Evolutionary conservation across 2,329 filamentous ascomycete species (phyloP), one percentile per base, ranked within the genome.

Genomic region (Xylaria digitata): DNA sequence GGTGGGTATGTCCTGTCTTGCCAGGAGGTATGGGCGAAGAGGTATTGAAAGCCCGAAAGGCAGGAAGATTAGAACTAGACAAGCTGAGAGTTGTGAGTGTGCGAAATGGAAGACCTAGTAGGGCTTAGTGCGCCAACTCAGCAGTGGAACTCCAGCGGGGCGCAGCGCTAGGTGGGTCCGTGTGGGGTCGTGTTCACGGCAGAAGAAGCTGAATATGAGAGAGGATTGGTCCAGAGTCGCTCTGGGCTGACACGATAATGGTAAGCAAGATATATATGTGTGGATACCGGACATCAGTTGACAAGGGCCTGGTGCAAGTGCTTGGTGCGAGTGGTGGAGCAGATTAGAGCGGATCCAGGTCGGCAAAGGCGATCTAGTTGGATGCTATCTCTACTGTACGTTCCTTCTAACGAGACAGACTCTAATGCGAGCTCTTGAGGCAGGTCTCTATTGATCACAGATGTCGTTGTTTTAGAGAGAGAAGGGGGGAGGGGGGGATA

Each of bases 161-260:
- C 54, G 68, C 71, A 71, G 74, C 70, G 74, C 65, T 49, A 49
- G 45, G 63, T 65, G 65, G 70, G 34, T 6, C 59, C 6, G 5
- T 43, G 55, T 71, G 70, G 70, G 48, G 65, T 54, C 61, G 34
- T 6, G 34, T 49, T 50, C 66, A 64, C 66, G 69, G 63, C 66
- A 64, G 62, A 69, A 70, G 69, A 65, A 62, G 64, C 65, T 42
- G 65, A 70, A 46, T 46, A 64, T 48, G 65, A 52, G 58, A 71
- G 71, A 71, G 72, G 74, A 77, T 77, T 77, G 75, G 75, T 59
- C 62, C 71, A 71, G 68, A 70, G 69, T 46, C 15, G 69, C 71
- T 71, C 72, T 69, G 73, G 72, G 74, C 72, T 77, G 75, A 76
- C 70, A 75, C 75, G 71, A 74, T 71, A 63, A 68, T 70, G 70